phyloP scores from a whole-genome alignment of 1,284 basidiomycete species.

The Rhizoctonia solani region DNA sequence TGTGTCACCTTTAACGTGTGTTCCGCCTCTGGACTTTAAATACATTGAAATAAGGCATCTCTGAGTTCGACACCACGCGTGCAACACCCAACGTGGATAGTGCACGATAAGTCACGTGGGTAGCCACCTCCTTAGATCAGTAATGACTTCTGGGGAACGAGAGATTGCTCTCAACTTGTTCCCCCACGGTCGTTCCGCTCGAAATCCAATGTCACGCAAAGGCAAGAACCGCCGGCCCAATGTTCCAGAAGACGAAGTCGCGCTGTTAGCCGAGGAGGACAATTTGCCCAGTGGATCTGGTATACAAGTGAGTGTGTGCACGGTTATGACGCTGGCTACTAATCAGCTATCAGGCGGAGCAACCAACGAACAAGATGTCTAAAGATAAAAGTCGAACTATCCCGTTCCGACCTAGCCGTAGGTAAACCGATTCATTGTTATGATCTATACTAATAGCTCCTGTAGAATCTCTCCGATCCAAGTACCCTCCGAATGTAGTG shows the following conservation, averaged over 20 bases:
- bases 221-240: constrained; percentile 20
- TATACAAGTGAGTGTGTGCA: neutral
- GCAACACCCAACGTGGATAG: too few species aligned
- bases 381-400: constrained; percentile 77
- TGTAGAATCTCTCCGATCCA: constrained; percentile 52
- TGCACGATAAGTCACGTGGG: neutral
- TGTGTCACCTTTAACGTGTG: too few species aligned
- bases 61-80: too few species aligned
- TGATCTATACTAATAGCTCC: neutral
- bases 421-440: neutral
- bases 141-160: constrained; percentile 22
- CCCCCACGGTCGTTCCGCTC: constrained; percentile 1
- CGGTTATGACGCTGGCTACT: neutral
- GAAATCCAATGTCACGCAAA: constrained; percentile 12
- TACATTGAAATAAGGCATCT: too few species aligned
- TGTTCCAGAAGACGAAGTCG: constrained; percentile 30
- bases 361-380: constrained; percentile 17
- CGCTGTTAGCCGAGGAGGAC: constrained; percentile 6
- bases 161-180: constrained; percentile 31
- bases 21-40: too few species aligned
- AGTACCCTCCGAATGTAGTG: constrained; percentile 83
- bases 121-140: constrained; percentile 29
- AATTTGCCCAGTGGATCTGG: neutral
- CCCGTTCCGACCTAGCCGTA: constrained; percentile 75
- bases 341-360: neutral